Percentiles rank a stretch among this genome's conserved stretches.
Evolutionary conservation across 1,284 basidiomycete genomes (phyloP).

Genomic region (Rhodotorula mucilaginosa): DNA sequence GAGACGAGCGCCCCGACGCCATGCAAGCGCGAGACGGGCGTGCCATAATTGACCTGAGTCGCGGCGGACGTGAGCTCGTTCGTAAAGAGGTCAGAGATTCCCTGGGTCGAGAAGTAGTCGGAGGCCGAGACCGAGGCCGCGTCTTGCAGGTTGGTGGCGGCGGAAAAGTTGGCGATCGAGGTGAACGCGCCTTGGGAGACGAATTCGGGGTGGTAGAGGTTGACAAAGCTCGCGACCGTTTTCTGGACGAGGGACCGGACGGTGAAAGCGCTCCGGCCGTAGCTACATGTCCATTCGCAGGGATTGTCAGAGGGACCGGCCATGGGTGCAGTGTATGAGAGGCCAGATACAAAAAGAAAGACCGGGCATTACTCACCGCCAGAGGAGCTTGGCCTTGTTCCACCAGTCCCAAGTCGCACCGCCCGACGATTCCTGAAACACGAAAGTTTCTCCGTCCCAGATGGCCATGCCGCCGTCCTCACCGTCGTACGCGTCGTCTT

Average conservation of each 20-base stretch:
- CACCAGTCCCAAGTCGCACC: slow-evolving; percentile 58
- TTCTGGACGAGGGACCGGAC: slow-evolving; percentile 60
- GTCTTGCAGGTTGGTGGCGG: slow-evolving; percentile 58
- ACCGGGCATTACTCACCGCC: slow-evolving; percentile 4
- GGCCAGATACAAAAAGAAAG: not conserved
- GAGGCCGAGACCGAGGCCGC: slow-evolving; percentile 57
- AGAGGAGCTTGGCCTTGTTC: slow-evolving; percentile 60
- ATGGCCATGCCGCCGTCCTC: slow-evolving; percentile 60
- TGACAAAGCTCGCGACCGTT: slow-evolving; percentile 59
- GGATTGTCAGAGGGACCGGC: not conserved
- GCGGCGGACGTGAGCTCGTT: slow-evolving; percentile 78
- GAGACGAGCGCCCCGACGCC: slow-evolving; percentile 72
- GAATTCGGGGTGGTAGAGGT: slow-evolving; percentile 61
- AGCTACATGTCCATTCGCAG: slow-evolving; percentile 62
- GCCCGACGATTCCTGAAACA: slow-evolving; percentile 57
- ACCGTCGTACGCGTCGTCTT: slow-evolving; percentile 58
- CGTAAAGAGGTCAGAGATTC: slow-evolving; percentile 57
- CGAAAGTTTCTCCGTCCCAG: slow-evolving; percentile 77
- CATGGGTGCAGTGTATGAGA: not conserved
- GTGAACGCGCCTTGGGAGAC: slow-evolving; percentile 60
- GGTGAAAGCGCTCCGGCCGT: slow-evolving; percentile 69
- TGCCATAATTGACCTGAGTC: slow-evolving; percentile 82
- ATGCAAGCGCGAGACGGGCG: slow-evolving; percentile 74
- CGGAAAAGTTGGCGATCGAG: slow-evolving; percentile 60
- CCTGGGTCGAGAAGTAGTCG: slow-evolving; percentile 60